Conservation (phyloP, 2,329 filamentous ascomycete species). For the Botryotinia convoluta region DNA sequence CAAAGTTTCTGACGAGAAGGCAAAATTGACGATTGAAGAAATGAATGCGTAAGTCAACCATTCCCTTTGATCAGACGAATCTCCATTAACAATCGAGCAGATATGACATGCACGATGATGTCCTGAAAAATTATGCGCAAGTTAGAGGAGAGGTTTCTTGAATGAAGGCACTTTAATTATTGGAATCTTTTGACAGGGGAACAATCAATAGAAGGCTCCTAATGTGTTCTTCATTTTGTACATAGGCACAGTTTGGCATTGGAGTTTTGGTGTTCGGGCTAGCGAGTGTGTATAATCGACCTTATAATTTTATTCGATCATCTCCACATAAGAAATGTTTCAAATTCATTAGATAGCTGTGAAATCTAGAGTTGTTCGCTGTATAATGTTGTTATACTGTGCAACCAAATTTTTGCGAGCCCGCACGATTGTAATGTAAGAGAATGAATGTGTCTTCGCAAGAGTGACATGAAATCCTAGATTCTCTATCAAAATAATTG, state of each 20-base stretch:
- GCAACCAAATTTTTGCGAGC: not conserved
- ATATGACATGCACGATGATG: constrained; percentile 13
- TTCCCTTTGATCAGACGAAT: not conserved
- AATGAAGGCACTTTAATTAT: not conserved
- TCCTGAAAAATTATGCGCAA: not conserved
- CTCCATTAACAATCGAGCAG: not conserved
- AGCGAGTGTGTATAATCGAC: not conserved
- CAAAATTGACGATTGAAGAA: constrained; percentile 64
- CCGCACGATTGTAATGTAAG: not conserved
- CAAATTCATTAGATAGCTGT: not conserved
- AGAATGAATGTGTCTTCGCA: not conserved
- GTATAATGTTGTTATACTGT: not conserved
- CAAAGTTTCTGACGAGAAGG: constrained; percentile 58
- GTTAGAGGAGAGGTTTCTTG: not conserved
- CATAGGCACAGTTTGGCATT: not conserved
- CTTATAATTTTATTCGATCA: not conserved
- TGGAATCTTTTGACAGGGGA: not conserved
- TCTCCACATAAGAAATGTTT: not conserved
- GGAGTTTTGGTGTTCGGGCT: not conserved
- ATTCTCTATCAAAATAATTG: not conserved
- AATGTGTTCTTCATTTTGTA: not conserved
- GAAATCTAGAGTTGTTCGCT: not conserved
- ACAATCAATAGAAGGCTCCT: not conserved
- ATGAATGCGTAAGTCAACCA: constrained; percentile 54
- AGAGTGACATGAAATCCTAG: not conserved